These are phyloP conservation scores for Pigoraptor vietnamica DNA, from an alignment of 78 protist genomes.

Conservation along the genomic window DNA sequence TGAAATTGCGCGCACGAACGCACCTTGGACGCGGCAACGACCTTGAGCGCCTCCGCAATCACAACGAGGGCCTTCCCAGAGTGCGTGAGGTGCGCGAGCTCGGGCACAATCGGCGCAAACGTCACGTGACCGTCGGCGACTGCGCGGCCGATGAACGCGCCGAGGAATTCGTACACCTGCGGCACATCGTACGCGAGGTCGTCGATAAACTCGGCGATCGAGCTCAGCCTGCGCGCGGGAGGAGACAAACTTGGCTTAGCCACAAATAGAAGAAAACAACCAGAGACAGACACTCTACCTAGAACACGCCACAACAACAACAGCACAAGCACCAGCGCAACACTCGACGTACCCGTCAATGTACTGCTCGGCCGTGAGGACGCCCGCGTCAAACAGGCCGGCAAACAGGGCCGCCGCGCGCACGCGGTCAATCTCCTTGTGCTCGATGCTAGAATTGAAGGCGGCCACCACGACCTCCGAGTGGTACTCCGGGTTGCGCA, in stretches of 20 bases:
- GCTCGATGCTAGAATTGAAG: background rate
- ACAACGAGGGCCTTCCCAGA: background rate
- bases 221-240: background rate
- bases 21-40: background rate
- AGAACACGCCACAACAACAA: background rate
- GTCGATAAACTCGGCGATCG: background rate
- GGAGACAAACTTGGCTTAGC: background rate
- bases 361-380: background rate
- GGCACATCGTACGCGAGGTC: background rate
- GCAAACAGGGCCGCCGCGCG: background rate
- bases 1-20: no score
- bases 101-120: background rate
- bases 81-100: background rate
- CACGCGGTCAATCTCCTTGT: background rate
- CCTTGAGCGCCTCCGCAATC: background rate
- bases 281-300: background rate
- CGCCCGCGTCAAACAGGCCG: background rate
- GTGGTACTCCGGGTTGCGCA: background rate
- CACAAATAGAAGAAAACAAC: background rate
- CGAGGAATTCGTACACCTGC: background rate
- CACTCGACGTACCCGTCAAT: background rate
- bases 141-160: background rate
- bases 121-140: background rate
- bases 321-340: background rate
- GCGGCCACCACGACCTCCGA: background rate